phyloP scores from a whole-genome alignment of 106 monocot species.

The Dendrobium catenatum region DNA sequence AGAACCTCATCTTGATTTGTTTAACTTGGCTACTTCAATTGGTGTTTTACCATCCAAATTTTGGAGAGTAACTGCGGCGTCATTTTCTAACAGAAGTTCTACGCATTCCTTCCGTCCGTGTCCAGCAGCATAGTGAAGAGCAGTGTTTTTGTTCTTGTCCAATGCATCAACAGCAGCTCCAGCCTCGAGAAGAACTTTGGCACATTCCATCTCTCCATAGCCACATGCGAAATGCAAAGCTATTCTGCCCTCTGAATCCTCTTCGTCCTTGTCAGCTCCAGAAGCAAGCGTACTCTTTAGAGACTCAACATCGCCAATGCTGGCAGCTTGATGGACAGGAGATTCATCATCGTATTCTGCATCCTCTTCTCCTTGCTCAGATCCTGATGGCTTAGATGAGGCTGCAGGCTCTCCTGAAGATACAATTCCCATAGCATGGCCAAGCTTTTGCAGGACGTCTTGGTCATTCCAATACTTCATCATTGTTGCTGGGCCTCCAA shows the following conservation, averaged over 20 bases:
- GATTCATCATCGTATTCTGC: constrained; percentile 77
- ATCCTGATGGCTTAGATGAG: constrained; percentile 29
- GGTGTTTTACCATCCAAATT: constrained; percentile 95
- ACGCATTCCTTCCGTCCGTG: constrained; percentile 95
- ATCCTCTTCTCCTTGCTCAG: constrained; percentile 73
- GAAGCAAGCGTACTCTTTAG: constrained; percentile 71
- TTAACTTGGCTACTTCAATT: constrained; percentile 91
- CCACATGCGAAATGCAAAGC: constrained; percentile 98
- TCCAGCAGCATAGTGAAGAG: constrained; percentile 95
- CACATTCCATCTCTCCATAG: constrained; percentile 91
- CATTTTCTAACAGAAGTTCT: constrained; percentile 65
- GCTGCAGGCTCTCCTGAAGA: constrained; percentile 39
- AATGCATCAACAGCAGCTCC: constrained; percentile 73
- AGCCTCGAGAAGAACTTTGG: constrained; percentile 73
- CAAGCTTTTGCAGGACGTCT: constrained; percentile 77
- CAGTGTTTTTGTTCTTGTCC: constrained; percentile 98
- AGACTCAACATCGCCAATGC: constrained; percentile 74
- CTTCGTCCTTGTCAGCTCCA: constrained; percentile 89
- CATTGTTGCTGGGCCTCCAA: constrained; percentile 87
- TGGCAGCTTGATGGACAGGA: constrained; percentile 81
- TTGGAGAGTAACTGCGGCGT: constrained; percentile 86
- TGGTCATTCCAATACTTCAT: constrained; percentile 98
- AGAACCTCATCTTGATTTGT: constrained; percentile 86
- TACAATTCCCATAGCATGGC: constrained; percentile 68
- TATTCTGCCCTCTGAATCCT: constrained; percentile 84